Evolutionary conservation across 805 yeast genomes (phyloP).

Genomic region (Metschnikowia shivogae): DNA sequence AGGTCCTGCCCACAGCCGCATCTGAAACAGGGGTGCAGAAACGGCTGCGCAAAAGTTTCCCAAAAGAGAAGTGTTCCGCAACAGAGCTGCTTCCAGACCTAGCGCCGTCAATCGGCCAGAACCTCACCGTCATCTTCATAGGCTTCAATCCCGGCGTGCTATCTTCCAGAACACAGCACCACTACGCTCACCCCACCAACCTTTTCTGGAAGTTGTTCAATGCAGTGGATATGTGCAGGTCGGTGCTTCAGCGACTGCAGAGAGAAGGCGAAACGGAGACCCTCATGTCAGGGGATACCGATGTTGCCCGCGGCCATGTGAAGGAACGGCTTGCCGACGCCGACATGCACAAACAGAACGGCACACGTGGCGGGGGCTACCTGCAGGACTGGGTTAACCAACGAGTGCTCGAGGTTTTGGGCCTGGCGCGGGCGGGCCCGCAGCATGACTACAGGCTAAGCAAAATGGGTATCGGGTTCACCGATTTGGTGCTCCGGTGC

Average conservation of each 20-base stretch:
- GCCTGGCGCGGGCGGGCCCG: conserved; percentile 14
- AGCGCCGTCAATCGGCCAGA: conserved; percentile 27
- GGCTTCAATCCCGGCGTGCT: conserved; percentile 72
- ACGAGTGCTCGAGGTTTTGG: conserved; percentile 7
- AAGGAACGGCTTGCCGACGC: too few relatives aligned
- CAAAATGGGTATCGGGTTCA: conserved; percentile 55
- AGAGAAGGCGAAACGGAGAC: not conserved
- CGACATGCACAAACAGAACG: too few relatives aligned
- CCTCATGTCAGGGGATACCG: too few relatives aligned
- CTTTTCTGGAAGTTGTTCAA: conserved; percentile 63
- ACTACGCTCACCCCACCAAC: conserved; percentile 69
- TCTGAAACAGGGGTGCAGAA: not conserved
- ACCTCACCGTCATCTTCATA: conserved; percentile 47
- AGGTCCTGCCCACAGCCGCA: too few relatives aligned
- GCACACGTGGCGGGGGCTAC: too few relatives aligned
- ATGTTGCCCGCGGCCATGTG: too few relatives aligned
- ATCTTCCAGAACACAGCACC: conserved; percentile 59
- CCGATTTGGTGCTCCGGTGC: conserved; percentile 65
- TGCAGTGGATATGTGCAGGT: conserved; percentile 43
- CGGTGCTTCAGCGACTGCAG: conserved; percentile 2
- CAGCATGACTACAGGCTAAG: conserved; percentile 41
- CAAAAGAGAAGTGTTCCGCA: not conserved
- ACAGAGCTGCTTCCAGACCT: conserved; percentile 21
- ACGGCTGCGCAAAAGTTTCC: not conserved
- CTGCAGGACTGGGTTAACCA: too few relatives aligned